phyloP scores from a whole-genome alignment of 495 filamentous ascomycete genomes.

The Tuber aestivum region DNA sequence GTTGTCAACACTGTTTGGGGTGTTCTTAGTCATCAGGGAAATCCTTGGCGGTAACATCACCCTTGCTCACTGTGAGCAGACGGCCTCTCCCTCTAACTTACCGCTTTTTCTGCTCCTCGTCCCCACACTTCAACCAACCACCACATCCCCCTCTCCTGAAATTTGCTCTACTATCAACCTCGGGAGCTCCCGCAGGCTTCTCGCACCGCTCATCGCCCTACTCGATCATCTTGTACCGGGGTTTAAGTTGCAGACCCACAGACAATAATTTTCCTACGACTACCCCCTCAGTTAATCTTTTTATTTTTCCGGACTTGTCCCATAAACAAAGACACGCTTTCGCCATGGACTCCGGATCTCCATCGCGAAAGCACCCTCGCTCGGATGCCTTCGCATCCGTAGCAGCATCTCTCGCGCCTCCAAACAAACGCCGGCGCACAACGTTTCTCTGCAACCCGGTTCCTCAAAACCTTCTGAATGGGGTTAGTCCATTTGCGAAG shows the following conservation, averaged over 20 bases:
- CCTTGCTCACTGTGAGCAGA: background rate
- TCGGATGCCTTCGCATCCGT: constrained; percentile 11
- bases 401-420: constrained; percentile 2
- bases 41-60: constrained; percentile 1
- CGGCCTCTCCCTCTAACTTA: background rate
- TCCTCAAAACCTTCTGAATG: constrained; percentile 7
- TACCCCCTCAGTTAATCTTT: background rate
- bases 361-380: constrained; percentile 11
- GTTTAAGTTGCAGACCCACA: background rate
- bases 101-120: background rate
- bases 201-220: background rate
- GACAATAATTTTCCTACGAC: background rate
- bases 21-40: background rate
- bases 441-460: constrained; percentile 5
- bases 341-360: constrained; percentile 9
- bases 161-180: background rate
- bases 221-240: background rate
- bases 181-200: background rate
- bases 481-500: constrained; percentile 1
- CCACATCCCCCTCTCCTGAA: constrained; percentile 9
- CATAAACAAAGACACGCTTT: constrained; percentile 7
- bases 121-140: constrained; percentile 17
- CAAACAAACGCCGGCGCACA: constrained; percentile 13
- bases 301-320: background rate
- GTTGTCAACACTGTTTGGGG: background rate